Evolutionary conservation across 345 rosid genomes (phyloP), one percentile per base, ranked within the genome.

Genomic region (Orychophragmus violaceus): DNA sequence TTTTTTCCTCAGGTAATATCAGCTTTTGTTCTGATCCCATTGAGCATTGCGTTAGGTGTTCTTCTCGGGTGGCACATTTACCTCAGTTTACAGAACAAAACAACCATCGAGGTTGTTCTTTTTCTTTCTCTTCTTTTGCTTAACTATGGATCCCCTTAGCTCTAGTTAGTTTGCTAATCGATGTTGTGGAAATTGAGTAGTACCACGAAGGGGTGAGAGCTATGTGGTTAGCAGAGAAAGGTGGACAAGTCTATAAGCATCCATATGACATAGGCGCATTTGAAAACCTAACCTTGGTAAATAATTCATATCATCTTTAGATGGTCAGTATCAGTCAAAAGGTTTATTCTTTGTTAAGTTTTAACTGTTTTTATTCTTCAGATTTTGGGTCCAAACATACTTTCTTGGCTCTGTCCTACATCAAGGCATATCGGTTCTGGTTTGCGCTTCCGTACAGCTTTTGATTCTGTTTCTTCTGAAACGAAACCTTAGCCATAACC

Each of bases 181-280:
- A 51, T 23, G 37, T 50, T 18, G 42, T 23, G 49, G 58, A 28
- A 53, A 67, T 21, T 78, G 72, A 56, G 58, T 83, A 91, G 96
- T 85, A 88, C 70, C 90, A 91, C 56, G 97, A 91, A 84, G 97
- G 97, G 32, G 96, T 88, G 59, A 84, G 96, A 83, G 94, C 94
- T 57, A 80, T 82, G 91, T 88, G 91, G 96, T 85, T 88, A 70
- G 96, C 97, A 62, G 91, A 85, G 84, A 91, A 87, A 82, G 94
- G 90, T 62, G 97, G 94, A 46, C 69, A 80, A 54, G 76, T 85
- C 52, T 88, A 88, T 69, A 85, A 80, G 82, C 94, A 91, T 83
- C 97, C 96, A 70, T 91, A 91, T 71, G 87, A 88, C 79, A 75
- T 88, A 8, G 87, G 94, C 63, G 75, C 79, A 59, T 88, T 49